Evolutionary conservation across 169 alveolate genomes (phyloP), one percentile per base, ranked within the genome.

Genomic region (Eimeria sp.): DNA sequence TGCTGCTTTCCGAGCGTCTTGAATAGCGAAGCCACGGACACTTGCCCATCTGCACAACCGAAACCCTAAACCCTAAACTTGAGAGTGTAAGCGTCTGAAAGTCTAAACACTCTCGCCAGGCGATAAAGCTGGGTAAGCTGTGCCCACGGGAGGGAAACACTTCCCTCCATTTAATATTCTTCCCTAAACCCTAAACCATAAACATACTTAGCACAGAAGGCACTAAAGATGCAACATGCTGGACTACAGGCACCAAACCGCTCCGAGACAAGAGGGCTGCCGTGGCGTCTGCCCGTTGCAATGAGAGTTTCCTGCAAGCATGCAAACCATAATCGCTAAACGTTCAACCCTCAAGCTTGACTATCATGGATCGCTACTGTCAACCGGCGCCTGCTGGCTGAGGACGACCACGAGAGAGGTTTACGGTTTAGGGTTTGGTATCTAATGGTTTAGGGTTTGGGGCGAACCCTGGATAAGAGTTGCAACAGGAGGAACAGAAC

Each of bases 61-160:
- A 73, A 73, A 34, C 83, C 83, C 83, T 14, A 73, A 73, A 73
- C 83, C 83, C 83, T 73, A 73, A 73, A 73, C 83, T 61, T 61
- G 9, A 61, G n/a, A 6, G n/a, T 11, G 70, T 25, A 16, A 61
- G 20, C 70, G n/a, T 61, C 0, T 18, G 13, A 61, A 11, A 16
- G 70, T 0, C 61, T 3, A 54, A 51, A 51, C 58, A 5, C 58
- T 51, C 2, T 54, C 76, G 34, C 76, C 22, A 70, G 47, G 20
- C 47, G 49, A n/a, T 27, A 34, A 18, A 70, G 43, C 6, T 34
- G 51, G 40, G 40, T 34, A 6, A 54, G 14, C 22, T 34, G 47
- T 40, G 54, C 20, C 7, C 57, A 18, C 14, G 54, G 40, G 61
- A 16, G 13, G 83, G 10, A 30, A 30, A 6, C 83, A 11, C 54